Evolutionary conservation across 768 basidiomycete species (phyloP).

Genomic region (Phaffia australis): DNA sequence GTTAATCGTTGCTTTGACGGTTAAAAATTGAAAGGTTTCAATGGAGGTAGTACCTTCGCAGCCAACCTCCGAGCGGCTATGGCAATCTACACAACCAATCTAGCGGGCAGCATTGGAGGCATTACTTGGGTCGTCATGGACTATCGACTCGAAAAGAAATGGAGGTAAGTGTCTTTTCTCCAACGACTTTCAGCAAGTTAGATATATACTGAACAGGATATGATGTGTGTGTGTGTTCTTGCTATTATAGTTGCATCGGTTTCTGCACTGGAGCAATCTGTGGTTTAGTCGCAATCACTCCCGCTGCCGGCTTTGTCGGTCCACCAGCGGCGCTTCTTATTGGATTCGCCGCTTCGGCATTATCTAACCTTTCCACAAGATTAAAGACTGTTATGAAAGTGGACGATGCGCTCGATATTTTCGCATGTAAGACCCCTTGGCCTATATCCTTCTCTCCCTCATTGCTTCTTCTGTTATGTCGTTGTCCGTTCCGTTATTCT

Average conservation of each 20-base stretch:
- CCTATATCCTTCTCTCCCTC: slow-evolving; percentile 59
- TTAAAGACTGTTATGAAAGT: slow-evolving; percentile 60
- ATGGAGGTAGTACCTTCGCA: slow-evolving; percentile 79
- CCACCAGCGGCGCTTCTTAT: slow-evolving; percentile 62
- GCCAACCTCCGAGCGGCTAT: slow-evolving; percentile 78
- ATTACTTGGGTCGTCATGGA: slow-evolving; percentile 53
- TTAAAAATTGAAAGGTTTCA: slow-evolving; percentile 50
- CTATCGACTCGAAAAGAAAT: slow-evolving; percentile 83
- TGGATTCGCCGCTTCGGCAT: slow-evolving; percentile 60
- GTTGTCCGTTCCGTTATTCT: not conserved
- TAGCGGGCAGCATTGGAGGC: slow-evolving; percentile 69
- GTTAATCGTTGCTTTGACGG: not conserved
- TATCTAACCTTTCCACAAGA: slow-evolving; percentile 92
- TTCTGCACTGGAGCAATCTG: slow-evolving; percentile 43
- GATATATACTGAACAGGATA: not conserved
- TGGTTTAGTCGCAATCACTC: slow-evolving; percentile 71
- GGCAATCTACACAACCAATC: slow-evolving; percentile 86
- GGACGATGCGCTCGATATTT: slow-evolving; percentile 55
- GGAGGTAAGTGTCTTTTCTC: slow-evolving; percentile 43
- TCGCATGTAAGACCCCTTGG: slow-evolving; percentile 69
- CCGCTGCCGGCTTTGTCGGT: slow-evolving; percentile 42
- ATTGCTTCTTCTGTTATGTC: slow-evolving; percentile 3
- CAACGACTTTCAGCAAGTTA: not conserved
- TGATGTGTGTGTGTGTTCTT: not conserved
- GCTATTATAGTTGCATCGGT: not conserved